Conservation (phyloP, 108 stramenopile genomes). For the Fragilaria radians region DNA sequence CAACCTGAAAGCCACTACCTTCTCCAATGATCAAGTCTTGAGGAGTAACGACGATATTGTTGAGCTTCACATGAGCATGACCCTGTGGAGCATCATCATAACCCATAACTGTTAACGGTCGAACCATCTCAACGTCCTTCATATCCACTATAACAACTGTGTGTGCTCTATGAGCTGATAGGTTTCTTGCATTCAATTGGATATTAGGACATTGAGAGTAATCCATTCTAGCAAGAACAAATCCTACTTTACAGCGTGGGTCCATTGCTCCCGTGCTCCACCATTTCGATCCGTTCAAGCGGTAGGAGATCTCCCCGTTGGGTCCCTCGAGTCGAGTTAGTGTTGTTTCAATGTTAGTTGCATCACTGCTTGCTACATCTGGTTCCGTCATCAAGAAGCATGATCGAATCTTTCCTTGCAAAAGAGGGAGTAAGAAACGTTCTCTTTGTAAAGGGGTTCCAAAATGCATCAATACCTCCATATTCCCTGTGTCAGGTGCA, state of each 20-base stretch:
- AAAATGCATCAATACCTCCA: constrained; percentile 92
- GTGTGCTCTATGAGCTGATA: constrained; percentile 43
- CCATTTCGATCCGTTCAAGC: constrained; percentile 84
- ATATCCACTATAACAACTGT: constrained; percentile 77
- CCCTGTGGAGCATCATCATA: constrained; percentile 93
- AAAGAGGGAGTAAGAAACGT: constrained; percentile 65
- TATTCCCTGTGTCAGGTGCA: constrained; percentile 98
- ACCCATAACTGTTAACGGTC: constrained; percentile 90
- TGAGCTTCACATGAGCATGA: constrained; percentile 83
- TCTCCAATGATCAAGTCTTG: constrained; percentile 73
- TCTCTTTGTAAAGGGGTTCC: constrained; percentile 70
- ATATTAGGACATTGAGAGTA: constrained; percentile 15
- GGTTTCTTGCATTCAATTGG: constrained; percentile 10
- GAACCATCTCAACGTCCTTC: constrained; percentile 59
- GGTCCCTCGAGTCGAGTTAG: constrained; percentile 24
- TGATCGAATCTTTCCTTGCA: constrained; percentile 78
- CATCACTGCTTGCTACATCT: constrained; percentile 86
- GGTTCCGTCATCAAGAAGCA: constrained; percentile 97
- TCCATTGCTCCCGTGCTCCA: constrained; percentile 92
- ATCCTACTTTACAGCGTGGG: constrained; percentile 81
- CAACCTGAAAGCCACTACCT: constrained; percentile 92
- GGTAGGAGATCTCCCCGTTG: constrained; percentile 30
- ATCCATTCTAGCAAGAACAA: constrained; percentile 82
- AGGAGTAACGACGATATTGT: constrained; percentile 34
- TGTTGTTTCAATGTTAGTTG: constrained; percentile 80